phyloP scores from a whole-genome alignment of 768 basidiomycete species.

The Collybiopsis luxurians region DNA sequence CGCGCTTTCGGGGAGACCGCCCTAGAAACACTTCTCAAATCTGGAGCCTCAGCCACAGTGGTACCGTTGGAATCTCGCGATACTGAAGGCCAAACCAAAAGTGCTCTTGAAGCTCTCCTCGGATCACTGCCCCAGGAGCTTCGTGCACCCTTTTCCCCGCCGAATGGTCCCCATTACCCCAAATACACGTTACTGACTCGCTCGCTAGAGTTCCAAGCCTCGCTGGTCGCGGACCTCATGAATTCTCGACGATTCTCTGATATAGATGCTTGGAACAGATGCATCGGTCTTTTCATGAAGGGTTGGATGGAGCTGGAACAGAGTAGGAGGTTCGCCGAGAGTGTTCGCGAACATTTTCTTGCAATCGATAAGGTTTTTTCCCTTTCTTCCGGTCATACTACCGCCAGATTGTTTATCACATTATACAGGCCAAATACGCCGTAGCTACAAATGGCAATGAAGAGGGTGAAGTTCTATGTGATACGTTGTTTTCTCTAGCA shows the following conservation, averaged over 20 bases:
- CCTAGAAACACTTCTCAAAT: constrained; percentile 72
- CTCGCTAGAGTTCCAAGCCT: constrained; percentile 70
- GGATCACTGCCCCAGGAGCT: constrained; percentile 56
- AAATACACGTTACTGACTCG: constrained; percentile 56
- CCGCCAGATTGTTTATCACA: neutral
- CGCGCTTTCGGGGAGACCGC: constrained; percentile 91
- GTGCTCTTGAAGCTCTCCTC: constrained; percentile 53
- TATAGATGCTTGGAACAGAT: constrained; percentile 59
- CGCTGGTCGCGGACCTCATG: constrained; percentile 76
- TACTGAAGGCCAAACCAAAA: constrained; percentile 57
- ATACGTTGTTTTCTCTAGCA: constrained; percentile 93
- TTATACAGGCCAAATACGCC: constrained; percentile 56
- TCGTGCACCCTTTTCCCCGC: constrained; percentile 34
- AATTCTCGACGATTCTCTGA: constrained; percentile 55
- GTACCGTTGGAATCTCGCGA: constrained; percentile 72
- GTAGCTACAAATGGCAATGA: constrained; percentile 36
- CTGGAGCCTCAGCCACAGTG: constrained; percentile 78
- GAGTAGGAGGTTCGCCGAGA: constrained; percentile 52
- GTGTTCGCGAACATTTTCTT: constrained; percentile 68
- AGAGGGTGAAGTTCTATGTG: constrained; percentile 84
- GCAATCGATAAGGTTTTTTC: constrained; percentile 64
- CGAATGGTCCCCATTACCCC: constrained; percentile 51
- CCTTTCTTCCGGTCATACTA: constrained; percentile 13
- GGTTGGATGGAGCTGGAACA: constrained; percentile 65
- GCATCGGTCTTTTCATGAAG: constrained; percentile 66